Conservation (phyloP, 495 filamentous ascomycete genomes). For the Chaetomium tenue region DNA sequence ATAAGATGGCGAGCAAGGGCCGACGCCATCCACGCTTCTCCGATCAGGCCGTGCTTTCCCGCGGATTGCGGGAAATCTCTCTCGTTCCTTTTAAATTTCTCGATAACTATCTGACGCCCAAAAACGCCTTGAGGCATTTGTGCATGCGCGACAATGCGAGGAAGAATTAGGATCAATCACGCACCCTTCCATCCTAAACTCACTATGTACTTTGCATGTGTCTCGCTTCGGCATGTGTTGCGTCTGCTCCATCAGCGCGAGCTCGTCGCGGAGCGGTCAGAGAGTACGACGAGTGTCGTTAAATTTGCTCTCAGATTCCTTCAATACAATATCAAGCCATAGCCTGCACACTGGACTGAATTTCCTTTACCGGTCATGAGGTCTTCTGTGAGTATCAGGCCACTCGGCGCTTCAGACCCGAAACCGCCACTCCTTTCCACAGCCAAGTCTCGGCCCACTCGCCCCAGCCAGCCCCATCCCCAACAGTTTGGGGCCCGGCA, state of each 20-base stretch:
- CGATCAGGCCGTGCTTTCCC: conserved; percentile 13
- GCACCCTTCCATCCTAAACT: neutral
- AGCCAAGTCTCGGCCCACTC: conserved; percentile 13
- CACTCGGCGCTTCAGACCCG: neutral
- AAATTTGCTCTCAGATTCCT: neutral
- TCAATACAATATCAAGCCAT: neutral
- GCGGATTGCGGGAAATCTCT: neutral
- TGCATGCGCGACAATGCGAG: neutral
- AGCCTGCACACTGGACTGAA: neutral
- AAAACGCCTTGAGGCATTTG: neutral
- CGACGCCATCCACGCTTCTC: conserved; percentile 1
- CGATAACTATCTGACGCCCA: neutral
- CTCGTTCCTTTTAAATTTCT: neutral
- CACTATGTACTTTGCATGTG: no score
- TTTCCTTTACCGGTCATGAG: neutral
- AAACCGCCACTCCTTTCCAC: conserved; percentile 12
- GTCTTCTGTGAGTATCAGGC: conserved; percentile 1
- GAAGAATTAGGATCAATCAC: neutral
- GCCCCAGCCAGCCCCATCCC: neutral
- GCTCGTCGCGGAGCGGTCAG: neutral
- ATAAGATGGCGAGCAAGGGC: conserved; percentile 10
- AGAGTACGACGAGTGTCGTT: neutral
- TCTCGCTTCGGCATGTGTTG: no score
- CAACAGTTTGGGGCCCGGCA: neutral
- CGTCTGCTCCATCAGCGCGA: neutral